Conservation (phyloP, 2,329 filamentous ascomycete genomes). For the Sporothrix protearum region DNA sequence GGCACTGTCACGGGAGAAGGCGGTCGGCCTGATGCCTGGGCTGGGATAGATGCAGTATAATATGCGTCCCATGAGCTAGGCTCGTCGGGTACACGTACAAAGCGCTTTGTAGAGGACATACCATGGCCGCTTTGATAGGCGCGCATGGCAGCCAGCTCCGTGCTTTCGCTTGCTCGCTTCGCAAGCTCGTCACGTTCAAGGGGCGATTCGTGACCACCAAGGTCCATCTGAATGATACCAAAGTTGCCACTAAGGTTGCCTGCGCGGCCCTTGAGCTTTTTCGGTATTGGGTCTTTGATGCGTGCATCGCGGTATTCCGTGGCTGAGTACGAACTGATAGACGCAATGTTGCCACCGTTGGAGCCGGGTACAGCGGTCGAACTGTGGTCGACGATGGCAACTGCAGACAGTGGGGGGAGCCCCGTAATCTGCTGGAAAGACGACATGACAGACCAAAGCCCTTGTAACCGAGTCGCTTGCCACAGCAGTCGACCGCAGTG, state of each 20-base stretch:
- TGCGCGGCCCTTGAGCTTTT: slow-evolving; percentile 58
- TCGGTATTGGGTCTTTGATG: slow-evolving; percentile 57
- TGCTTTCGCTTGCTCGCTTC: slow-evolving; percentile 60
- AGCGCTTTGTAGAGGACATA: slow-evolving; percentile 45
- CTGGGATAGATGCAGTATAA: slow-evolving; percentile 7
- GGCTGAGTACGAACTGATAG: neutral
- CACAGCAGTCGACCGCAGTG: neutral
- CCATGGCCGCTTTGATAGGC: slow-evolving; percentile 55
- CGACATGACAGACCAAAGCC: slow-evolving; percentile 20
- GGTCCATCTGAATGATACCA: slow-evolving; percentile 59
- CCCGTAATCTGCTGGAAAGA: slow-evolving; percentile 23
- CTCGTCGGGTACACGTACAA: slow-evolving; percentile 36
- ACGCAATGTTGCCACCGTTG: neutral
- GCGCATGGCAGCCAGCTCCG: slow-evolving; percentile 54
- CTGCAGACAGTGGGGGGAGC: slow-evolving; percentile 26
- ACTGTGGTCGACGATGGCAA: slow-evolving; percentile 23
- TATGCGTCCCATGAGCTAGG: slow-evolving; percentile 20
- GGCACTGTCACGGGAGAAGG: neutral
- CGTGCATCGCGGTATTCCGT: slow-evolving; percentile 42
- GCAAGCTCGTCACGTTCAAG: slow-evolving; percentile 52
- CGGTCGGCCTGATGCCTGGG: slow-evolving; percentile 24
- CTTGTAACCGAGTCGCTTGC: too few relatives aligned
- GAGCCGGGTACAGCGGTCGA: neutral
- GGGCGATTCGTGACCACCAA: slow-evolving; percentile 43
- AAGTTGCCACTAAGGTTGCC: slow-evolving; percentile 58